Evolutionary conservation across 495 filamentous ascomycete species (phyloP).

Genomic region (Aspergillus saccharolyticus): DNA sequence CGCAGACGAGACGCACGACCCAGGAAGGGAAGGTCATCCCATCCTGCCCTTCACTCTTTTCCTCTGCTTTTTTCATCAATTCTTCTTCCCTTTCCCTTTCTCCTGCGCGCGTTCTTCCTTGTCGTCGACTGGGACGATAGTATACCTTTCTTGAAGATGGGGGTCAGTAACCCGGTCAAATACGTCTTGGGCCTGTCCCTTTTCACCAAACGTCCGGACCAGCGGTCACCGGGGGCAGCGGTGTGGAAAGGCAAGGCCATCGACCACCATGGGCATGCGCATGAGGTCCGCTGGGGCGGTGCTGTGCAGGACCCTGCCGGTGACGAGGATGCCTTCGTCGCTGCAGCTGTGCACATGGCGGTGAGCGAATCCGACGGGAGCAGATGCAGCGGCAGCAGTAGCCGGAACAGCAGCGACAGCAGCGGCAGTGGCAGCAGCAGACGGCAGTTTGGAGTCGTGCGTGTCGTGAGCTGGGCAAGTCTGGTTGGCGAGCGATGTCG

Average conservation of each 20-base stretch:
- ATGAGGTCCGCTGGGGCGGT: slow-evolving; percentile 4
- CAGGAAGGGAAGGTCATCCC: background rate
- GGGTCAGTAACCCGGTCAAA: slow-evolving; percentile 17
- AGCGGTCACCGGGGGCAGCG: background rate
- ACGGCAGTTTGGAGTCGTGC: slow-evolving; percentile 13
- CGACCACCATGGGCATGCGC: background rate
- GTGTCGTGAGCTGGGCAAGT: slow-evolving; percentile 34
- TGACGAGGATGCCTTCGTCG: slow-evolving; percentile 4
- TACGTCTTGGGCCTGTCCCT: slow-evolving; percentile 20
- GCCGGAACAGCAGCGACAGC: background rate
- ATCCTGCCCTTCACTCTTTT: background rate
- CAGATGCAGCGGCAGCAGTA: slow-evolving; percentile 1
- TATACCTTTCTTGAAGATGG: slow-evolving; percentile 16
- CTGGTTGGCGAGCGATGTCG: slow-evolving; percentile 28
- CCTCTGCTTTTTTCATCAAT: background rate
- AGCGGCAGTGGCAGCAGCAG: slow-evolving; percentile 9
- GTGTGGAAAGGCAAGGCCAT: slow-evolving; percentile 12
- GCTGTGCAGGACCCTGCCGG: slow-evolving; percentile 1
- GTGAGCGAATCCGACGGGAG: slow-evolving; percentile 14
- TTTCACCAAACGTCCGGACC: slow-evolving; percentile 12
- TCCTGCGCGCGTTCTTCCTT: background rate
- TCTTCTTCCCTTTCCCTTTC: background rate
- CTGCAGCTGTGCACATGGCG: slow-evolving; percentile 12
- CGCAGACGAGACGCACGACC: background rate
- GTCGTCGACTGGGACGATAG: background rate